Percentiles rank a stretch among this genome's conserved stretches.
These are phyloP conservation scores for Cercophora newfieldiana DNA, from an alignment of 495 filamentous ascomycete genomes.

Conservation along the genomic window DNA sequence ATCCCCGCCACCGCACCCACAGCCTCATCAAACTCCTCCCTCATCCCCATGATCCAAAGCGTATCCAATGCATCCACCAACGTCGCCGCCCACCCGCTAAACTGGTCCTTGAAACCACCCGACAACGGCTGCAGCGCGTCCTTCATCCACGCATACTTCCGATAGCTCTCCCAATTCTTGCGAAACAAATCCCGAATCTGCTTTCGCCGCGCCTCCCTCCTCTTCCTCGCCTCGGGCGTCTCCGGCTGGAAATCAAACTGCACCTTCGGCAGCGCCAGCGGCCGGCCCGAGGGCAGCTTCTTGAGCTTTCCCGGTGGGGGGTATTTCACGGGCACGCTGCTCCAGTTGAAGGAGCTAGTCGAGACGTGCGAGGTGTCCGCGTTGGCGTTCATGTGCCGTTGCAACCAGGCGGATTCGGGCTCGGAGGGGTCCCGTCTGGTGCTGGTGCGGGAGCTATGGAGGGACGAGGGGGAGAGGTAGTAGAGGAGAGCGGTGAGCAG, in stretches of 20 bases:
- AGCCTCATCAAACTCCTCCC: constrained; percentile 81
- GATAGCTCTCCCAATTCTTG: constrained; percentile 76
- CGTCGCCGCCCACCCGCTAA: constrained; percentile 89
- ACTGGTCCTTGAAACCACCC: constrained; percentile 63
- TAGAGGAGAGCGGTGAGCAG: constrained; percentile 2
- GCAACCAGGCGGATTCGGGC: constrained; percentile 28
- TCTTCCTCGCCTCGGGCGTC: constrained; percentile 48
- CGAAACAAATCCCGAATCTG: constrained; percentile 67
- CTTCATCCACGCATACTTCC: constrained; percentile 70
- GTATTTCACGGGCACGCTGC: constrained; percentile 56
- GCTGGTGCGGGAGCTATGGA: background rate
- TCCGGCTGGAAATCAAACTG: constrained; percentile 66
- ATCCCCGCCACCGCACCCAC: constrained; percentile 70
- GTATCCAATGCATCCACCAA: constrained; percentile 84
- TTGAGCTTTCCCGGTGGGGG: constrained; percentile 60
- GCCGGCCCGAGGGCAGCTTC: constrained; percentile 57
- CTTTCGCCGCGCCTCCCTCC: constrained; percentile 57
- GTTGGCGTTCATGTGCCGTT: constrained; percentile 36
- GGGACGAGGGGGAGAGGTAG: constrained; percentile 11
- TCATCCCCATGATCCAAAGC: constrained; percentile 88
- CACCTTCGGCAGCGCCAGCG: constrained; percentile 59
- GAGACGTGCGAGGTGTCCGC: constrained; percentile 15
- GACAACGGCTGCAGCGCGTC: constrained; percentile 75
- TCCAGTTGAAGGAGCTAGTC: constrained; percentile 57
- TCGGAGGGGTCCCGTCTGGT: too few relatives aligned